Base-by-base conservation (phyloP, 2,329 filamentous ascomycete genomes). In the Curvularia lunata region DNA sequence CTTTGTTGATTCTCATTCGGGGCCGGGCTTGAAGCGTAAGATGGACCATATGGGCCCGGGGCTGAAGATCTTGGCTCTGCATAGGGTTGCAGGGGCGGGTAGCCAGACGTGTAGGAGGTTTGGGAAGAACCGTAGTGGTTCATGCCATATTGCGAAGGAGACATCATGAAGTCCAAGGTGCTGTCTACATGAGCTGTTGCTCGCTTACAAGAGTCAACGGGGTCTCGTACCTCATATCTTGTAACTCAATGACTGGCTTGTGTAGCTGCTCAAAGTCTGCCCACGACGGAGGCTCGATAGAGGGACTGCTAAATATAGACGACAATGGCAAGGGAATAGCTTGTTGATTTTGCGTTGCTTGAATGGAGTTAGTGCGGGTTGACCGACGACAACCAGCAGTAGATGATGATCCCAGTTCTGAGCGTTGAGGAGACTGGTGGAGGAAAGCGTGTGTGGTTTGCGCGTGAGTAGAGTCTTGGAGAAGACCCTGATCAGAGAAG, bases 141-240 rank as follows among this genome's bases (percentile, higher is more conserved):
- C 64, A 75, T 69, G 59, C 69, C 70, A 65, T 77, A 77, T 56
- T 76, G 77, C 58, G 74, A 69, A 65, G 76, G 71, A 60, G 75
- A 66, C 75, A 77, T 76, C 70, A 77, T 75, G 59, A 71, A 77
- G 52, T 71, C 75, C 65, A 77, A 66, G 58, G 73, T 74, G 73
- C 76, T 78, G 54, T 9, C 37, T 18, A 42, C 40, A 57, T 73
- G 21, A 72, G 69, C 52, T 21, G 18, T n/a, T 21, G 50, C 19
- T 19, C n/a, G 4, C 16, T 37, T 19, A 7, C 12, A 19, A 27
- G 38, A 41, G 21, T 48, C 28, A 19, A 34, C 40, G 34, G 47
- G 27, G 27, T 18, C 10, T 25, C 60, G 40, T 75, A 77, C 75
- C 75, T 78, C 75, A 78, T 78, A 61, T 76, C 73, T 75, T 75